A percentile compares a stretch with the other conserved stretches of the same genome.
These are phyloP conservation scores for Cutaneotrichosporon curvatum DNA, from an alignment of 1,284 basidiomycete species.

Conservation along the genomic window DNA sequence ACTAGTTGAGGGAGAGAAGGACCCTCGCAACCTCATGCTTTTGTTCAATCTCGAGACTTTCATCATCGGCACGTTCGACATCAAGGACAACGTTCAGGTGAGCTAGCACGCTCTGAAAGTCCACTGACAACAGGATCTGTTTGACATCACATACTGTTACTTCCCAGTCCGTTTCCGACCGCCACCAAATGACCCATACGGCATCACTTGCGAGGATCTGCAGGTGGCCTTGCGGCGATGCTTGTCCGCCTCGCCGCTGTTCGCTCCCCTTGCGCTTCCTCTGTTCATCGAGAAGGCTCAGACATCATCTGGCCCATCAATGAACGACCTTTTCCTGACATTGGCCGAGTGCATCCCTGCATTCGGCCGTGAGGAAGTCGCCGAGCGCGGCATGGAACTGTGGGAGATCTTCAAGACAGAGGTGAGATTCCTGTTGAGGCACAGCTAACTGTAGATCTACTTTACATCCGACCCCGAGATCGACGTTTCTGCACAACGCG, in stretches of 20 bases:
- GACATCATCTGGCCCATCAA: conserved; percentile 72
- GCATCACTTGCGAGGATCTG: conserved; percentile 83
- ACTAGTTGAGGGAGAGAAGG: conserved; percentile 90
- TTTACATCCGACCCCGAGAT: conserved; percentile 73
- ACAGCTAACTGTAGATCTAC: conserved; percentile 58
- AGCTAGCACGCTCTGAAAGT: neutral
- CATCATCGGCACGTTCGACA: conserved; percentile 80
- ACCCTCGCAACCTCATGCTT: conserved; percentile 86
- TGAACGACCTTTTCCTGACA: conserved; percentile 75
- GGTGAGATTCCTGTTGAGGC: conserved; percentile 47
- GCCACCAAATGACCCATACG: conserved; percentile 88
- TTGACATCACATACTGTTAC: conserved; percentile 96
- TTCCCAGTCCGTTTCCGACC: conserved; percentile 97
- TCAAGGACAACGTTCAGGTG: conserved; percentile 67
- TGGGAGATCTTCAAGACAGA: conserved; percentile 86
- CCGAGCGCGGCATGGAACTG: conserved; percentile 61
- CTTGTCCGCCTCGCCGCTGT: conserved; percentile 69
- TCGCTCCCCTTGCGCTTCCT: conserved; percentile 77
- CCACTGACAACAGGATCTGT: conserved; percentile 59
- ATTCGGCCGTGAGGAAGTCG: conserved; percentile 62
- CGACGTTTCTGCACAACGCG: conserved; percentile 63
- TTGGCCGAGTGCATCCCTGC: conserved; percentile 69
- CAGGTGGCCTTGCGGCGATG: conserved; percentile 61
- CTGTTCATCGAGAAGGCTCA: conserved; percentile 88
- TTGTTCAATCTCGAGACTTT: conserved; percentile 82